Evolutionary conservation across 495 filamentous ascomycete species (phyloP), one percentile per base, ranked within the genome.

Genomic region (Penicillium coprophilum): DNA sequence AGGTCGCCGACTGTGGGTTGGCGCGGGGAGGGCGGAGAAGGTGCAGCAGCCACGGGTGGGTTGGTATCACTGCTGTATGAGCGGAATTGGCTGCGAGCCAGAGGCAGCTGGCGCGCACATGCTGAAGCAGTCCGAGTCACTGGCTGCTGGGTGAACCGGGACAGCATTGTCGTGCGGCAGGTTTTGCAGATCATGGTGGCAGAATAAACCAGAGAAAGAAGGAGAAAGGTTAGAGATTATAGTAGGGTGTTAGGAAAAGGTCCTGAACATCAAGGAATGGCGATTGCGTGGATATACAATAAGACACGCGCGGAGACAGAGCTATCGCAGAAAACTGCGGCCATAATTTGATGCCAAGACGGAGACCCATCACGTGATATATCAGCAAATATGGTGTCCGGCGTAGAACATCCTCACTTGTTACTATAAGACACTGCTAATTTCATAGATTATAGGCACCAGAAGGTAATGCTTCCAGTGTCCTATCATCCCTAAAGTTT

Each of bases 1-100:
- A 65, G 62, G 56, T 74, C 62, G 56, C 68, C 63, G 40, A 61
- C 61, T 31, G 59, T 67, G 62, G 64, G 82, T 61, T 63, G 85
- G 71, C 63, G 79, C 72, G 70, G 78, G 68, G 68, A 78, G 62
- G 65, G 79, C 68, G 72, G 83, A 71, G 57, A 82, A 67, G 70
- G 76, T 60, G 62, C 72, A 70, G 61, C 79, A 71, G 47, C 81
- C 69, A 62, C 78, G 70, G 68, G 70, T 64, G 63, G 77, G 54
- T 51, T 80, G 36, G 56, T 21, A 58, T 40, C 69, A 47, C 70
- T 72, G 56, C 70, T 80, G 66, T 71, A 74, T 46, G 39, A 69
- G 53, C 71, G 71, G 53, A 66, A 66, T 57, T 71, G 79, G 62
- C 36, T 69, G 61, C 67, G 71, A 40, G 54, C 64, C 52, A 66